phyloP scores from a whole-genome alignment of 495 filamentous ascomycete genomes.

The Annulohypoxylon moriforme region DNA sequence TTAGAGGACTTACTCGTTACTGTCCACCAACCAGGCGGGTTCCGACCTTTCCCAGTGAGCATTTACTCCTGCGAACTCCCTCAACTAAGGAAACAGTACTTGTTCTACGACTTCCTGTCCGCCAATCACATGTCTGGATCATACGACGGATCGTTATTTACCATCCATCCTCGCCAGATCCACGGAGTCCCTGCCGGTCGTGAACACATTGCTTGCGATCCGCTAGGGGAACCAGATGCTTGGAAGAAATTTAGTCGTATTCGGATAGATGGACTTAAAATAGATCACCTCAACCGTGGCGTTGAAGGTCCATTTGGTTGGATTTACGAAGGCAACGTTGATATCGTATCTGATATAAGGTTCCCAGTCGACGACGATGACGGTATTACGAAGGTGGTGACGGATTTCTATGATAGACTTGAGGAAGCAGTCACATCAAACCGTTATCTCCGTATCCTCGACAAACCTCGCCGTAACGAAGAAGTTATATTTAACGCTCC shows the following conservation, averaged over 20 bases:
- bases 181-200: constrained; percentile 69
- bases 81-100: constrained; percentile 91
- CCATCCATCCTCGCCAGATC: constrained; percentile 92
- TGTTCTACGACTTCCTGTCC: constrained; percentile 96
- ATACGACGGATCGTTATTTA: constrained; percentile 95
- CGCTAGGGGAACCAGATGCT: constrained; percentile 63
- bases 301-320: constrained; percentile 95
- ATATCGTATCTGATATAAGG: constrained; percentile 95
- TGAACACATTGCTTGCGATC: constrained; percentile 57
- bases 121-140: constrained; percentile 97
- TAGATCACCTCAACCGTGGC: constrained; percentile 95
- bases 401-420: constrained; percentile 92
- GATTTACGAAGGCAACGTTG: constrained; percentile 96
- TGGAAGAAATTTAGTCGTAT: constrained; percentile 96
- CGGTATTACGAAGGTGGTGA: constrained; percentile 89
- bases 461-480: constrained; percentile 47
- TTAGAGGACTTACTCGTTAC: constrained; percentile 94
- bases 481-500: constrained; percentile 45
- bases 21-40: constrained; percentile 87
- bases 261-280: constrained; percentile 91
- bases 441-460: constrained; percentile 63
- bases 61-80: constrained; percentile 96
- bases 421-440: constrained; percentile 89
- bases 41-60: constrained; percentile 93
- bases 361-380: constrained; percentile 88